Conservation (phyloP, 352 stramenopile species). For the Pythium apleroticum region DNA sequence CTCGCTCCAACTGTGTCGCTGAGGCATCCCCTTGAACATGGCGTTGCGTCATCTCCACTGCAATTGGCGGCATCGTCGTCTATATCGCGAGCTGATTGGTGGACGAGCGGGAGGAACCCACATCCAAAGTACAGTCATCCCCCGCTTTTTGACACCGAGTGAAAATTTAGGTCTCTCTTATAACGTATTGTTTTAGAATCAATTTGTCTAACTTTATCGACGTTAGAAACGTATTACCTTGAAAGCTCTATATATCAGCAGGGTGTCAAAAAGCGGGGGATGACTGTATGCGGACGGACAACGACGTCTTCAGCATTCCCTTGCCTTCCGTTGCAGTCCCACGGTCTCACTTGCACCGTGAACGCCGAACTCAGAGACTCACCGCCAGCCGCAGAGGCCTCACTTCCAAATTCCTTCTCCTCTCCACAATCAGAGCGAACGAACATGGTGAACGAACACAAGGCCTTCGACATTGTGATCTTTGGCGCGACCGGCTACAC, state of each 20-base stretch:
- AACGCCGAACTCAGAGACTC: background rate
- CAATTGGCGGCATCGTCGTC: background rate
- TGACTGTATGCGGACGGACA: background rate
- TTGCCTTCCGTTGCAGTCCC: background rate
- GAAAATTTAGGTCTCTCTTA: too few relatives aligned
- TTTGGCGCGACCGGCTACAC: constrained; percentile 87
- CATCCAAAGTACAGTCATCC: too few relatives aligned
- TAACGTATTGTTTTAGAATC: too few relatives aligned
- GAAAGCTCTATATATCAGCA: too few relatives aligned
- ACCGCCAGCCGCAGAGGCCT: background rate
- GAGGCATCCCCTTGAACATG: background rate
- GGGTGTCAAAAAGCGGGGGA: too few relatives aligned
- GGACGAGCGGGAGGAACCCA: background rate
- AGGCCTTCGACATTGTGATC: constrained; percentile 54
- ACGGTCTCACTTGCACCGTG: background rate
- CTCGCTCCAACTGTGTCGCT: background rate
- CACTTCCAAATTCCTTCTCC: background rate
- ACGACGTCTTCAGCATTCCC: background rate
- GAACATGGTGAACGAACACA: constrained; percentile 4
- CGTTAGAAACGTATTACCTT: too few relatives aligned
- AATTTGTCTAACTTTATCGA: too few relatives aligned
- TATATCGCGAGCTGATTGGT: background rate
- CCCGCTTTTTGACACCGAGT: too few relatives aligned
- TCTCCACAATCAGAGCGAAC: background rate
- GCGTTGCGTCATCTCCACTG: background rate